Evolutionary conservation across 768 basidiomycete genomes (phyloP).

Genomic region (Rhodotorula kratochvilovae): DNA sequence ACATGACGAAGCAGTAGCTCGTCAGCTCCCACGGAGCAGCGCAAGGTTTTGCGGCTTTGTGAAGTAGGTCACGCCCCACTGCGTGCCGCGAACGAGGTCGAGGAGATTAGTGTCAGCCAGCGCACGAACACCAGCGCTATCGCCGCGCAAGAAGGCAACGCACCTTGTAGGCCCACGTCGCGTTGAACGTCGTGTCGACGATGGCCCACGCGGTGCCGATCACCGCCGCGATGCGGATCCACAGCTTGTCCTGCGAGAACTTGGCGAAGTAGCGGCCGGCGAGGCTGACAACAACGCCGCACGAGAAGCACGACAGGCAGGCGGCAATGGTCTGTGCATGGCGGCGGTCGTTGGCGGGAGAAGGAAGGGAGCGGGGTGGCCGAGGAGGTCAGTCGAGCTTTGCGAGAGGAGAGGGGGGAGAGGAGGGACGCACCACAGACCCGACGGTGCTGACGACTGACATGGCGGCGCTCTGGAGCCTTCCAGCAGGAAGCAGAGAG

Average conservation of each 20-base stretch:
- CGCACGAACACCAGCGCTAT: background rate
- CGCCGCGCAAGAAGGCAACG: background rate
- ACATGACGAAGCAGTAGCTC: background rate
- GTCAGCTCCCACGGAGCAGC: background rate
- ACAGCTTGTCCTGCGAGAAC: background rate
- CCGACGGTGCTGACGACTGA: background rate
- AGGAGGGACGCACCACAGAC: background rate
- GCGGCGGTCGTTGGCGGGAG: no score
- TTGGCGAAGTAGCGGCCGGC: background rate
- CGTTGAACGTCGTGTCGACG: background rate
- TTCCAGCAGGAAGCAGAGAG: no score
- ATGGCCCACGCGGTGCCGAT: background rate
- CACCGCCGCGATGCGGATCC: background rate
- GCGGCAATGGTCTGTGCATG: background rate
- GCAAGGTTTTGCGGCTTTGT: background rate
- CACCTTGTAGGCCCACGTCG: background rate
- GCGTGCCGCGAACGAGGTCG: background rate
- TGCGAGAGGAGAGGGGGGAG: no score
- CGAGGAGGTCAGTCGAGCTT: background rate
- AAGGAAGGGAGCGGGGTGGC: background rate
- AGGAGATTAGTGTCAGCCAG: background rate
- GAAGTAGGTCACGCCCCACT: constrained; percentile 1
- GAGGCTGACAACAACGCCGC: background rate
- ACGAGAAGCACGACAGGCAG: constrained; percentile 1
- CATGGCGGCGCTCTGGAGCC: background rate